Base-by-base conservation (phyloP, 2,329 filamentous ascomycete species). In the Cladophialophora exuberans region DNA sequence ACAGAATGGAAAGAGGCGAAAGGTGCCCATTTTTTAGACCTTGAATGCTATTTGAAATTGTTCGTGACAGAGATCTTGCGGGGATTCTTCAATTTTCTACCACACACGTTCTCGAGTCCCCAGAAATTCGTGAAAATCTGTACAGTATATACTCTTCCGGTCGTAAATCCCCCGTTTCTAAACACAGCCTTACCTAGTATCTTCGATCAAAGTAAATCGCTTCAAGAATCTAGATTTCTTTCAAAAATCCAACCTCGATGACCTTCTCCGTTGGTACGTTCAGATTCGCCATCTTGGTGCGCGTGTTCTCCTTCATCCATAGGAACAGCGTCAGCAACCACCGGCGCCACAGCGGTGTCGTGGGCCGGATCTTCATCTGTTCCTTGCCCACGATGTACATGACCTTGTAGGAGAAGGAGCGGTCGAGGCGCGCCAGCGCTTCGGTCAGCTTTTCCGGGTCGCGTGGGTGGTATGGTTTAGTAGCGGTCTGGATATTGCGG, bases 351-450 rank as follows among this genome's bases (percentile, higher is more conserved):
- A 65, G 56, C n/a, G 67, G 66, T 1, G 65, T 68, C 6, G 57
- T 63, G 7, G 57, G 52, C 10, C 64, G 63, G 56, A 74, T 66
- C 23, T 64, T 68, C 63, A 75, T 66, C 57, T 74, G 70, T 48
- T 73, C 72, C 50, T 72, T 73, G 17, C 72, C 71, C 9, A 73
- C 64, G 15, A 82, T 76, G 60, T 82, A 82, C 1, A 82, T 67
- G 0, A 81, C 73, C 50, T 79, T 72, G 43, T 74, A 70, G 11
- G 72, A 69, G 60, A 70, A 80, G 0, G 78, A 77, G 6, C 65
- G 63, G 28, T 78, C 70, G 1, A 81, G 66, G 0, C 65, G 63
- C 4, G 62, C 64, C 1, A 75, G 63, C 13, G 69, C 50, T 7
- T 45, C 26, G 5, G 31, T 33, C 11, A 17, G 26, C 22, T 47